Evolutionary conservation across 352 stramenopile species (phyloP), one percentile per base, ranked within the genome.

Genomic region (Pythium myriotylum): DNA sequence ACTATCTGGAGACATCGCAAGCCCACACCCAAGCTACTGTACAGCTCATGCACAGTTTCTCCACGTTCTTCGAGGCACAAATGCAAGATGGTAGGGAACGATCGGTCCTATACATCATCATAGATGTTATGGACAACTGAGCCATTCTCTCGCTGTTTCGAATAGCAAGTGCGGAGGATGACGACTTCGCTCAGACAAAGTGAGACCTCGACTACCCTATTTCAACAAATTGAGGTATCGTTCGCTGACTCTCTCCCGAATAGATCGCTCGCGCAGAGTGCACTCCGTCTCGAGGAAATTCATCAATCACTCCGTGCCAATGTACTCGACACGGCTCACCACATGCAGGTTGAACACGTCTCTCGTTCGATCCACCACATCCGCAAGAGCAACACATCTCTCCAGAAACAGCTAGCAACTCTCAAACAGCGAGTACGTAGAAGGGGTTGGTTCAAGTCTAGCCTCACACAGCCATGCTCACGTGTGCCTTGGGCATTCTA

Each of bases 31-130:
- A 70, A 22, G 68, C 68, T 8, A 64, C 27, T 16, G 63, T 67
- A n/a, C 56, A 69, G 51, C 61, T 76, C 53, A 70, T 69, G 65
- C 64, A 76, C 54, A 47, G 43, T 27, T 76, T 76, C 48, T 76
- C 68, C 8, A 48, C 51, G 6, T 76, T 76, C 58, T 73, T 76
- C 32, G 68, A 76, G 51, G 37, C 57, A 16, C 68, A 76, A 32
- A 65, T 76, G 47, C 60, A 71, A 40, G 64, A 76, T 32, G 65
- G 68, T 76, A 41, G 4, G 61, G 12, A 26, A 26, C n/a, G n/a
- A n/a, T n/a, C n/a, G n/a, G n/a, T n/a, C n/a, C n/a, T n/a, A n/a
- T n/a, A n/a, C n/a, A n/a, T n/a, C n/a, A n/a, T n/a, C n/a, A n/a
- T n/a, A n/a, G n/a, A n/a, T n/a, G n/a, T n/a, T n/a, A n/a, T n/a